Conservation (phyloP, 345 rosid genomes). For the Eutrema heterophyllum region DNA sequence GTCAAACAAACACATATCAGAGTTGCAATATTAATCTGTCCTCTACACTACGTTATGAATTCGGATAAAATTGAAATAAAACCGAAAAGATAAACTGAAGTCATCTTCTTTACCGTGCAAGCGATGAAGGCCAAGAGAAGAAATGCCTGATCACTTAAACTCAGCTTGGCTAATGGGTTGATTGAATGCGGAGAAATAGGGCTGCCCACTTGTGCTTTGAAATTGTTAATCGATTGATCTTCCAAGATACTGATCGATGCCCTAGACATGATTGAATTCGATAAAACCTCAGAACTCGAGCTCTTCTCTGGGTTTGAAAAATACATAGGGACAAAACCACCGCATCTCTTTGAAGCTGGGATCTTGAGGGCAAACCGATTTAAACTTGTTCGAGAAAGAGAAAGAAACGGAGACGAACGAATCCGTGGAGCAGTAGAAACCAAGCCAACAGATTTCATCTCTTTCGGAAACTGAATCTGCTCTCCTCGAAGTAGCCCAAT, state of each 20-base stretch:
- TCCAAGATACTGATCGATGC: conserved; percentile 26
- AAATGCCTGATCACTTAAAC: conserved; percentile 69
- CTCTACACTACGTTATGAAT: too few species aligned
- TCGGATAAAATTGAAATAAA: too few species aligned
- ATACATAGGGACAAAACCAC: conserved; percentile 31
- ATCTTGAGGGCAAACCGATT: conserved; percentile 18
- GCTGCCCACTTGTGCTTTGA: conserved; percentile 46
- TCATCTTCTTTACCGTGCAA: conserved; percentile 51
- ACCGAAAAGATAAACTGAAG: not conserved
- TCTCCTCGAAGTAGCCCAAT: not conserved
- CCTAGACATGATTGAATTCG: conserved; percentile 5
- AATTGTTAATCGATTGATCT: conserved; percentile 32
- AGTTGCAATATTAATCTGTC: too few species aligned
- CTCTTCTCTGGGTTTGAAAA: conserved; percentile 25
- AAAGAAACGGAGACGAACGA: conserved; percentile 16
- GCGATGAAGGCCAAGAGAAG: conserved; percentile 70
- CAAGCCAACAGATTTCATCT: conserved; percentile 38
- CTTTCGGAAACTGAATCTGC: not conserved
- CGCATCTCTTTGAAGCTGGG: conserved; percentile 22
- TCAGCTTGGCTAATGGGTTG: conserved; percentile 41
- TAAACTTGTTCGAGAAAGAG: conserved; percentile 10
- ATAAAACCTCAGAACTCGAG: conserved; percentile 7
- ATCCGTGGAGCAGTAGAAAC: conserved; percentile 24
- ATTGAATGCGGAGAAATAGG: conserved; percentile 41
- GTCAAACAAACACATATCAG: not conserved